phyloP scores from a whole-genome alignment of 2,329 filamentous ascomycete genomes.

The Ophiostoma ulmi region DNA sequence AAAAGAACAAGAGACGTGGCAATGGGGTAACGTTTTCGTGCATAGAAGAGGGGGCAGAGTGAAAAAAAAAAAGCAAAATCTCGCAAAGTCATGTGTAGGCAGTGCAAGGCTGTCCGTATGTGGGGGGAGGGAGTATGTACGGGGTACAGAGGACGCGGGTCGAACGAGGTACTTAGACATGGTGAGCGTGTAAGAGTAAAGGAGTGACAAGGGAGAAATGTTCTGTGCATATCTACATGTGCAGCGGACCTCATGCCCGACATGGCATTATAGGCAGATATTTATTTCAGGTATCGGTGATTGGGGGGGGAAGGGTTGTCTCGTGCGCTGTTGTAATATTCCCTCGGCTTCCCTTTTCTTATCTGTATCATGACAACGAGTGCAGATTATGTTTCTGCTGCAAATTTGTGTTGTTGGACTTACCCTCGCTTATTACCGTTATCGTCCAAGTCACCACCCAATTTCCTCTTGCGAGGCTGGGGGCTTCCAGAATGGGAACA shows the following conservation, averaged over 20 bases:
- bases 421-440: conserved; percentile 61
- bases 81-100: conserved; percentile 22
- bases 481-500: conserved; percentile 76
- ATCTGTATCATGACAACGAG: conserved; percentile 8
- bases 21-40: neutral
- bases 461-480: conserved; percentile 72
- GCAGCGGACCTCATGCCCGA: conserved; percentile 5
- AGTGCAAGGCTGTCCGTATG: conserved; percentile 26
- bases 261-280: neutral
- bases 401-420: conserved; percentile 14
- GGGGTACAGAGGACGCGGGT: neutral
- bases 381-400: neutral
- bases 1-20: neutral
- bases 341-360: conserved; percentile 8
- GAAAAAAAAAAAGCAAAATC: conserved; percentile 10
- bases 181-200: neutral
- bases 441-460: conserved; percentile 60
- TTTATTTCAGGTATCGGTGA: neutral
- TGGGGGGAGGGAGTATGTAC: conserved; percentile 19
- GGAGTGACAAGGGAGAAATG: neutral
- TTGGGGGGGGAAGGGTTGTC: neutral
- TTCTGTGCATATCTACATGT: neutral
- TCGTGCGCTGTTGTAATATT: neutral
- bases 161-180: neutral
- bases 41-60: neutral